Conservation (phyloP, 805 yeast species). For the Dipodascopsis tothii region DNA sequence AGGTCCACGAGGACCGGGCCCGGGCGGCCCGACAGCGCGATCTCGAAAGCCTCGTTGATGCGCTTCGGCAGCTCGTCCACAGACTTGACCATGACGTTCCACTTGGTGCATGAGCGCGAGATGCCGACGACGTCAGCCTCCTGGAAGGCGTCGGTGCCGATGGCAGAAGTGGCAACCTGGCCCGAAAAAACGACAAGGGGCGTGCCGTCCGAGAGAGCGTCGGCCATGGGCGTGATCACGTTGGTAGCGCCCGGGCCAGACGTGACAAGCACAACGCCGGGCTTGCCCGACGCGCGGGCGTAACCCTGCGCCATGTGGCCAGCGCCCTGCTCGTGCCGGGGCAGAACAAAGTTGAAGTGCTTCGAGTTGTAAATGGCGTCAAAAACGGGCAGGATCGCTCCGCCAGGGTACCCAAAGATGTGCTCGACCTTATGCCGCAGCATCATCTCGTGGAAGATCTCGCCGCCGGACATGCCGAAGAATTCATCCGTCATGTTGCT, state of each 20-base stretch:
- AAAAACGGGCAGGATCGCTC: slow-evolving; percentile 95
- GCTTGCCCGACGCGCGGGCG: slow-evolving; percentile 90
- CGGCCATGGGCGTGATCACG: slow-evolving; percentile 97
- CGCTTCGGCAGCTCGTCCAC: slow-evolving; percentile 92
- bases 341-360: slow-evolving; percentile 81
- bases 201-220: slow-evolving; percentile 93
- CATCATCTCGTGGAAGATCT: slow-evolving; percentile 99
- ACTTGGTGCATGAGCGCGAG: slow-evolving; percentile 93
- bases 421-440: slow-evolving; percentile 90
- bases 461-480: slow-evolving; percentile 96
- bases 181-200: slow-evolving; percentile 96
- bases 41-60: slow-evolving; percentile 96
- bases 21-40: slow-evolving; percentile 92
- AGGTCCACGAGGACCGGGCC: slow-evolving; percentile 97
- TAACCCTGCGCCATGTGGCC: slow-evolving; percentile 99
- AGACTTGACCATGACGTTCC: slow-evolving; percentile 97
- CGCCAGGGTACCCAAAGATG: slow-evolving; percentile 93
- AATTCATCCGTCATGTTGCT: slow-evolving; percentile 31
- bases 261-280: slow-evolving; percentile 97
- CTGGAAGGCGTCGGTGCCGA: slow-evolving; percentile 98
- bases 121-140: slow-evolving; percentile 98
- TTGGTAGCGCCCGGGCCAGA: slow-evolving; percentile 99
- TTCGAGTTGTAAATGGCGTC: slow-evolving; percentile 93
- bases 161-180: slow-evolving; percentile 90
- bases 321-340: slow-evolving; percentile 98